Evolutionary conservation across 73 alveolate genomes (phyloP).

Genomic region (Paramecium bursaria): DNA sequence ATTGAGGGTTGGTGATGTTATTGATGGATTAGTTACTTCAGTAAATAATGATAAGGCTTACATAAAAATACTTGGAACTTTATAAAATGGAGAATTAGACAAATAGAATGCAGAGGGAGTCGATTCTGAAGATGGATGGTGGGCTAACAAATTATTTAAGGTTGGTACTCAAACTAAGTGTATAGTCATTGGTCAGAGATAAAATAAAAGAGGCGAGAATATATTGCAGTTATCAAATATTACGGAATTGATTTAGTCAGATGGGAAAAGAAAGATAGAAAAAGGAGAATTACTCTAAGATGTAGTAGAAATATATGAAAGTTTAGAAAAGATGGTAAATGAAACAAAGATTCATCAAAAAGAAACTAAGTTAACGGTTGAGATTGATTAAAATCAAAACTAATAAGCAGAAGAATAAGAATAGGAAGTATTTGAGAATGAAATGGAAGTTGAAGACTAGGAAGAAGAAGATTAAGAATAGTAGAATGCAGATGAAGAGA

Average conservation of each 20-base stretch:
- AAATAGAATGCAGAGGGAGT: conserved; percentile 55
- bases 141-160: conserved; percentile 61
- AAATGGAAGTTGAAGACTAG: conserved; percentile 77
- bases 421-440: conserved; percentile 58
- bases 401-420: conserved; percentile 9
- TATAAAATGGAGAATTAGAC: conserved; percentile 42
- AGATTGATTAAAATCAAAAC: neutral
- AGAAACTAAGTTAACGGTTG: neutral
- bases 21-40: neutral
- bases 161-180: conserved; percentile 10
- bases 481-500: conserved; percentile 72
- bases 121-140: conserved; percentile 61
- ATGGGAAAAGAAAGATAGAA: conserved; percentile 40
- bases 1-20: conserved; percentile 37
- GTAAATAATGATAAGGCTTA: conserved; percentile 48
- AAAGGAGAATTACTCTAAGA: conserved; percentile 19
- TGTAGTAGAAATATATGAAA: conserved; percentile 8
- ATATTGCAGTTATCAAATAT: conserved; percentile 22
- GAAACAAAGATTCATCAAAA: neutral
- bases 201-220: conserved; percentile 13
- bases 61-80: conserved; percentile 34
- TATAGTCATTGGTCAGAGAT: conserved; percentile 40
- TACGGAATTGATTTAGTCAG: conserved; percentile 29
- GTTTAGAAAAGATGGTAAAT: conserved; percentile 44
- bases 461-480: conserved; percentile 75